Evolutionary conservation across 2,329 filamentous ascomycete genomes (phyloP).

Genomic region (Phyllosticta capitalensis): DNA sequence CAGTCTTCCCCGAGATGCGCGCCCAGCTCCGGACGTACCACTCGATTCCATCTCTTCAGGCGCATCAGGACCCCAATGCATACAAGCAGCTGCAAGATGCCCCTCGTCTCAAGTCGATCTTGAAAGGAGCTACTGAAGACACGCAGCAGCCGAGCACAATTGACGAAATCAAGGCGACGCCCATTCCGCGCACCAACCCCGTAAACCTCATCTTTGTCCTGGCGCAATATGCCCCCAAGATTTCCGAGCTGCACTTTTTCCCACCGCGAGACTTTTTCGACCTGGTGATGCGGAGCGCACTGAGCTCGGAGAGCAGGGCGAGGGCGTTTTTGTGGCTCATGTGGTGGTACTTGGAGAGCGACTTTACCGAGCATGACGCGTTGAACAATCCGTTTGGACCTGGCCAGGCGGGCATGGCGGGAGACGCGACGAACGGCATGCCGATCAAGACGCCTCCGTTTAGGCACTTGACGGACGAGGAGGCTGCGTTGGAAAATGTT

Average conservation of each 20-base stretch:
- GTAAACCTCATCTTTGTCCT: constrained; percentile 97
- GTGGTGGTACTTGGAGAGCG: constrained; percentile 98
- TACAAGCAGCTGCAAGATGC: constrained; percentile 98
- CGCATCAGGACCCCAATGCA: constrained; percentile 85
- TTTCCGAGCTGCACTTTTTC: constrained; percentile 88
- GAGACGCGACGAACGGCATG: constrained; percentile 33
- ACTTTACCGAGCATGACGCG: constrained; percentile 81
- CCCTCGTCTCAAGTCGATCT: constrained; percentile 87
- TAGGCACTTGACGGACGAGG: constrained; percentile 53
- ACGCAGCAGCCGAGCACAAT: constrained; percentile 72
- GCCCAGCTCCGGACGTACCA: constrained; percentile 96
- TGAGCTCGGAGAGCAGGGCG: constrained; percentile 74
- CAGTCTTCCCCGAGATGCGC: constrained; percentile 98
- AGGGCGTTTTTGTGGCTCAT: constrained; percentile 92
- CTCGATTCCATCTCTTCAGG: constrained; percentile 91
- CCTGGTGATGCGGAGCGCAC: constrained; percentile 80
- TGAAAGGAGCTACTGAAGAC: constrained; percentile 95
- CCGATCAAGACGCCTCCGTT: constrained; percentile 56
- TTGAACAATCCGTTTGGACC: constrained; percentile 82
- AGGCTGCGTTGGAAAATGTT: constrained; percentile 61
- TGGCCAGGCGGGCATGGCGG: constrained; percentile 30
- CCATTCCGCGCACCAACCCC: constrained; percentile 78
- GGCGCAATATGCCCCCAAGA: constrained; percentile 77
- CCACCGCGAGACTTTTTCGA: constrained; percentile 86
- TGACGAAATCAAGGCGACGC: constrained; percentile 63